Evolutionary conservation across 208 protist species (phyloP), one percentile per base, ranked within the genome.

Genomic region (Wallacemonas rigidus): DNA sequence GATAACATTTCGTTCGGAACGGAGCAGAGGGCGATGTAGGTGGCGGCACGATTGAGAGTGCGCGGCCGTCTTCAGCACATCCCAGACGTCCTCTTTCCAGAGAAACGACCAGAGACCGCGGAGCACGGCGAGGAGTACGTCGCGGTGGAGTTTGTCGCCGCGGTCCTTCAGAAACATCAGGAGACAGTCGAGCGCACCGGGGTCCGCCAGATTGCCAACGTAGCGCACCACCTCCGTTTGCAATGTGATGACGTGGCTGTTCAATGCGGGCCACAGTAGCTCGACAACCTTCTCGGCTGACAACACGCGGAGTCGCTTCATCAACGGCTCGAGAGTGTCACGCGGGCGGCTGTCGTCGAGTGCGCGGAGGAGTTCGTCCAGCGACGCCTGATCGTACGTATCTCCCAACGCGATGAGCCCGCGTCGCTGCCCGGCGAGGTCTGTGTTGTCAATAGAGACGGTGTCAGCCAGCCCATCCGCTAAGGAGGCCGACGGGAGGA

Each of bases 161-260:
- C 38, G 38, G 1, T 41, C 70, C n/a, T 48, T 36, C 4, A 72
- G 61, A 60, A 82, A 74, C 39, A 67, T 57, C 17, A 78, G 69
- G 1, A 57, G 67, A 36, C 39, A 69, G 51, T 82, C 56, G n/a
- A 65, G 41, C 2, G 72, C 77, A 41, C 72, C 74, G 0, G 26
- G 72, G 4, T 72, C 62, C 15, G 71, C 72, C 54, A 67, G 35
- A 48, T 77, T 68, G 2, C 68, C 72, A 4, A 82, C 44, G 9
- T 73, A 70, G 43, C 57, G 51, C 2, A 78, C 53, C 14, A 69
- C 68, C 50, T 82, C 77, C 39, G 75, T 82, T 50, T 77, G 77
- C 43, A 69, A 36, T 1, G 72, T 65, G 40, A 78, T 69, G 1
- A 62, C 55, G 39, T 35, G 70, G 1, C 62, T 71, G 1, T 36